Evolutionary conservation across 139 green algal genomes (phyloP).

Genomic region (Closterium sp.): DNA sequence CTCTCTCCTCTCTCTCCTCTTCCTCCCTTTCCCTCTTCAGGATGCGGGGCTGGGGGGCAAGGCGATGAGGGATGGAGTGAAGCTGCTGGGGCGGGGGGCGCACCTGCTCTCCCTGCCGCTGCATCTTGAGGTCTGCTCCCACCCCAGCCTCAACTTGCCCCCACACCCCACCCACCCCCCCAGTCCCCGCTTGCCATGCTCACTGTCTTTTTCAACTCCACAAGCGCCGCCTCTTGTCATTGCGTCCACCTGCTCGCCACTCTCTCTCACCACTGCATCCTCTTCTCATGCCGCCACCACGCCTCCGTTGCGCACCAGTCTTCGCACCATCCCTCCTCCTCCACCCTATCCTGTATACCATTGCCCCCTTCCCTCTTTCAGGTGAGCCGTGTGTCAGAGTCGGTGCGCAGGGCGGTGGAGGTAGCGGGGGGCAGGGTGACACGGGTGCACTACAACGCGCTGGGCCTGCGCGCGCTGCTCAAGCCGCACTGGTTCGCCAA

Average conservation of each 20-base stretch:
- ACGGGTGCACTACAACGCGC: slow-evolving; percentile 89
- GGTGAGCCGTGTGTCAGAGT: slow-evolving; percentile 67
- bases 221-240: too few species aligned
- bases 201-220: too few species aligned
- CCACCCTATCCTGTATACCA: too few species aligned
- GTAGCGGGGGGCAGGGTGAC: slow-evolving; percentile 74
- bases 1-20: too few species aligned
- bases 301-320: neutral
- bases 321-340: neutral
- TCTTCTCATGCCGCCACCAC: neutral
- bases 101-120: neutral
- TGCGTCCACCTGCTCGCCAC: neutral
- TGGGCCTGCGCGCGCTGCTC: slow-evolving; percentile 80
- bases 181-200: neutral
- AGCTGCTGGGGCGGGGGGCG: neutral
- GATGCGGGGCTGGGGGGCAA: neutral
- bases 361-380: slow-evolving; percentile 45
- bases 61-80: neutral
- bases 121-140: neutral
- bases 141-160: too few species aligned
- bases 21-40: neutral
- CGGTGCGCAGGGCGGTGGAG: slow-evolving; percentile 66
- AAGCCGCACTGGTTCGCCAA: slow-evolving; percentile 72
- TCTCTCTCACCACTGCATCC: neutral
- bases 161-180: too few species aligned